Evolutionary conservation across 2,329 filamentous ascomycete genomes (phyloP).

Genomic region (Phyllosticta citrichinensis): DNA sequence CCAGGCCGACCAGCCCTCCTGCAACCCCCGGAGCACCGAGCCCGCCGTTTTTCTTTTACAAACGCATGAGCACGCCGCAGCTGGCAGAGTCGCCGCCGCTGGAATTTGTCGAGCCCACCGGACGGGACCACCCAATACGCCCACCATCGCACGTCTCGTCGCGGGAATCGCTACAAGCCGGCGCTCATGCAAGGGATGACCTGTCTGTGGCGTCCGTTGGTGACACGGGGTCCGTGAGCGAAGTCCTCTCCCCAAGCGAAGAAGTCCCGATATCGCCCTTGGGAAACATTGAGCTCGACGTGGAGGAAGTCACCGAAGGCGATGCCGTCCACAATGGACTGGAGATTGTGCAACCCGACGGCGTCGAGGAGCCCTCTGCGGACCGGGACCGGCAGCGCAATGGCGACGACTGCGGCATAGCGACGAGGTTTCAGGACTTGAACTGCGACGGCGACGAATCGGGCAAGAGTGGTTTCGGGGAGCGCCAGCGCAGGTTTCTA

Average conservation of each 20-base stretch:
- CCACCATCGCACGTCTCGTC: slow-evolving; percentile 26
- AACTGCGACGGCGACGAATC: slow-evolving; percentile 25
- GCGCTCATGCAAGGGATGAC: slow-evolving; percentile 23
- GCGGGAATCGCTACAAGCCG: slow-evolving; percentile 26
- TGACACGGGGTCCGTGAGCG: slow-evolving; percentile 14
- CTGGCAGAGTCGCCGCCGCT: slow-evolving; percentile 26
- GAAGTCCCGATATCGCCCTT: slow-evolving; percentile 11
- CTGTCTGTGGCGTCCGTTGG: slow-evolving; percentile 21
- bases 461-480: slow-evolving; percentile 16
- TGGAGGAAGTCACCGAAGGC: slow-evolving; percentile 33
- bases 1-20: slow-evolving; percentile 27
- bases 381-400: slow-evolving; percentile 21
- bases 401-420: slow-evolving; percentile 21
- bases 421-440: slow-evolving; percentile 24
- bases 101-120: slow-evolving; percentile 28
- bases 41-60: slow-evolving; percentile 25
- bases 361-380: slow-evolving; percentile 33
- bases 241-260: slow-evolving; percentile 16
- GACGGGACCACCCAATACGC: slow-evolving; percentile 20
- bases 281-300: slow-evolving; percentile 26
- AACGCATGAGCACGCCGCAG: slow-evolving; percentile 22
- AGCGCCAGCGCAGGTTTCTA: slow-evolving; percentile 8
- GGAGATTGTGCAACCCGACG: slow-evolving; percentile 35
- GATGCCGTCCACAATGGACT: slow-evolving; percentile 29
- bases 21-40: slow-evolving; percentile 25